Conservation (phyloP, 148 eudicot genomes). For the Silene conica region DNA sequence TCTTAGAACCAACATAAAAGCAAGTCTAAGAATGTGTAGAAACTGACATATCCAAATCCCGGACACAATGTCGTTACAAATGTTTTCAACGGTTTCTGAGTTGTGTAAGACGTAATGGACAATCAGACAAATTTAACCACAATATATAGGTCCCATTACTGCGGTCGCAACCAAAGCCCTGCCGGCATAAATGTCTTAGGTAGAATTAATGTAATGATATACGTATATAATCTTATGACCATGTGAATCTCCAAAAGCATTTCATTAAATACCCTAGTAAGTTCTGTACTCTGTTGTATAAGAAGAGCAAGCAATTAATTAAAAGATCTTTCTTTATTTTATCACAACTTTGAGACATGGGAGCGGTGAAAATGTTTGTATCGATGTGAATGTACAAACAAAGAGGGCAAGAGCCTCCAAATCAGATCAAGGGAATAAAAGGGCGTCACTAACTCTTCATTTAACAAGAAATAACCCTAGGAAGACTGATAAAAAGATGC, state of each 20-base stretch:
- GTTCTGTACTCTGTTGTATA: neutral
- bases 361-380: neutral
- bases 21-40: neutral
- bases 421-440: neutral
- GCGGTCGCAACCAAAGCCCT: neutral
- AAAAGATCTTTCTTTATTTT: neutral
- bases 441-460: neutral
- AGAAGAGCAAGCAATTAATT: neutral
- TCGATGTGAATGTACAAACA: neutral
- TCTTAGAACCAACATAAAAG: neutral
- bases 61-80: no score
- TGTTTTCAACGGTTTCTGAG: neutral
- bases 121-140: neutral
- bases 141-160: neutral
- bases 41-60: no score
- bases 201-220: neutral
- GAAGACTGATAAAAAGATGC: neutral
- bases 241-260: neutral
- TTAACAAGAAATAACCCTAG: neutral
- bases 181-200: neutral
- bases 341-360: neutral
- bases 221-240: neutral
- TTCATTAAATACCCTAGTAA: neutral
- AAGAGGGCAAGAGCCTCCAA: neutral
- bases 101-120: neutral